Conservation (phyloP, 2,329 filamentous ascomycete species). For the Paecilomyces sp. region DNA sequence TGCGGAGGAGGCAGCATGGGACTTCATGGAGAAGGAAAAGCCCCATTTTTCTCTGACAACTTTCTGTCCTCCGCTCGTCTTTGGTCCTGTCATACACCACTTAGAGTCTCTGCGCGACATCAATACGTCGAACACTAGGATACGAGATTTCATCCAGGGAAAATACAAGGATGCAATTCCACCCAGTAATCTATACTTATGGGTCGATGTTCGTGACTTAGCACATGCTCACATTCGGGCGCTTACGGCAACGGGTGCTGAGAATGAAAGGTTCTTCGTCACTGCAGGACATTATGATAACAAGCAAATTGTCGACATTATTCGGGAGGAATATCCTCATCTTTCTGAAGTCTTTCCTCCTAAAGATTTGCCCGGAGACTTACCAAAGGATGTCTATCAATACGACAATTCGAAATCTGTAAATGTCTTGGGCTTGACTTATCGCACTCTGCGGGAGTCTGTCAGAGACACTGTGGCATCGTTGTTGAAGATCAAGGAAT, state of each 20-base stretch:
- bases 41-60: slow-evolving; percentile 55
- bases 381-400: slow-evolving; percentile 21
- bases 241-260: slow-evolving; percentile 39
- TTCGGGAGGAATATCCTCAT: slow-evolving; percentile 37
- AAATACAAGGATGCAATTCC: slow-evolving; percentile 52
- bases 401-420: slow-evolving; percentile 34
- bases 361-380: slow-evolving; percentile 22
- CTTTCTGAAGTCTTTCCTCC: slow-evolving; percentile 34
- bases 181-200: slow-evolving; percentile 52
- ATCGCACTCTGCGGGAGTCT: slow-evolving; percentile 29
- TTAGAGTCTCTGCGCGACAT: slow-evolving; percentile 56
- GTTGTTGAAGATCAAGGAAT: slow-evolving; percentile 25
- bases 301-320: slow-evolving; percentile 34
- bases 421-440: slow-evolving; percentile 34
- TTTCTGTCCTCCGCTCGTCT: slow-evolving; percentile 56
- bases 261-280: slow-evolving; percentile 40
- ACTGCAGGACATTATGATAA: slow-evolving; percentile 35
- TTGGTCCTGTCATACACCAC: slow-evolving; percentile 58
- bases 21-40: slow-evolving; percentile 51
- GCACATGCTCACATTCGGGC: slow-evolving; percentile 42
- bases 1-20: slow-evolving; percentile 61
- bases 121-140: slow-evolving; percentile 66
- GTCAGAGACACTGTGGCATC: slow-evolving; percentile 31
- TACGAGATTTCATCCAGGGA: slow-evolving; percentile 58
- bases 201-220: slow-evolving; percentile 47